A percentile compares a stretch with the other conserved stretches of the same genome.
phyloP scores from a whole-genome alignment of 768 basidiomycete genomes.

The Boletus rubropictus region DNA sequence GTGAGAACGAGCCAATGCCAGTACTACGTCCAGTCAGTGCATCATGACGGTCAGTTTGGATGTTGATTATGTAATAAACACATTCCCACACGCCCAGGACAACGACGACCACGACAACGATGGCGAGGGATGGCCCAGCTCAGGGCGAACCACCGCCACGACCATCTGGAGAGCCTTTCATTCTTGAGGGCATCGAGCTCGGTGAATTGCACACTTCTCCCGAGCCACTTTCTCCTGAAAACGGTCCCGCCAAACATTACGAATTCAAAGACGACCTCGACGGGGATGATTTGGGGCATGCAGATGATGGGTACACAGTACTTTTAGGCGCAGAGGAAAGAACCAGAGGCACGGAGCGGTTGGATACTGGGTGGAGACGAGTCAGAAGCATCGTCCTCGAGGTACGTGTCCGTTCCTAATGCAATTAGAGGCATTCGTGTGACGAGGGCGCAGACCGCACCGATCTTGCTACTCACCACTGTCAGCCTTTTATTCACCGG shows the following conservation, averaged over 20 bases:
- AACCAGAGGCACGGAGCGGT: slow-evolving; percentile 24
- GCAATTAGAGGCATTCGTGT: neutral
- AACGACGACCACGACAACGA: neutral
- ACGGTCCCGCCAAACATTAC: slow-evolving; percentile 20
- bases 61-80: slow-evolving; percentile 23
- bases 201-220: slow-evolving; percentile 25
- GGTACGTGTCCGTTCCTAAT: slow-evolving; percentile 37
- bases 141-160: neutral
- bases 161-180: neutral
- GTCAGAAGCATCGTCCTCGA: slow-evolving; percentile 62
- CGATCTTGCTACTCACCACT: slow-evolving; percentile 79
- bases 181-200: slow-evolving; percentile 29
- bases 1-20: slow-evolving; percentile 21
- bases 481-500: slow-evolving; percentile 87
- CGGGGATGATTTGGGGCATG: neutral
- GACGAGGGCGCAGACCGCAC: slow-evolving; percentile 58
- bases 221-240: slow-evolving; percentile 19
- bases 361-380: slow-evolving; percentile 44
- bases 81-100: slow-evolving; percentile 20
- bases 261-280: slow-evolving; percentile 28
- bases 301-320: slow-evolving; percentile 39
- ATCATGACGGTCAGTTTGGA: slow-evolving; percentile 30
- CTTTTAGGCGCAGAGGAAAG: slow-evolving; percentile 37
- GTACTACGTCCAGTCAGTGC: slow-evolving; percentile 24
- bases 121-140: slow-evolving; percentile 7